These are phyloP conservation scores for Mucor piriformis DNA, from an alignment of 371 early-diverging fungal species.

Conservation along the genomic window DNA sequence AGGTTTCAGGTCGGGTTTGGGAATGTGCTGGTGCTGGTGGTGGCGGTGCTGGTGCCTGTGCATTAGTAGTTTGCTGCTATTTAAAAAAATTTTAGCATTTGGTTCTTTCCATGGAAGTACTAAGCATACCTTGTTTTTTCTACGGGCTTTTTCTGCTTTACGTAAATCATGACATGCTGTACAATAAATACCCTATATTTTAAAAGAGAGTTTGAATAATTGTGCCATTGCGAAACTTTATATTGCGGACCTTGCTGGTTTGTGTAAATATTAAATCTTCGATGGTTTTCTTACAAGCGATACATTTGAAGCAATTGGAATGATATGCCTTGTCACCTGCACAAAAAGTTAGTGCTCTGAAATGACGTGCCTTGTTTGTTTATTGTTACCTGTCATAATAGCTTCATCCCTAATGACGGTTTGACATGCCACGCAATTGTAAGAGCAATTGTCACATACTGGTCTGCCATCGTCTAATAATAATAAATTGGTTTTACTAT, in stretches of 20 bases:
- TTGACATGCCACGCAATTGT: slow-evolving; percentile 77
- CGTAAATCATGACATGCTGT: slow-evolving; percentile 44
- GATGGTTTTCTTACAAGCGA: slow-evolving; percentile 69
- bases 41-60: not conserved
- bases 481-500: slow-evolving; percentile 73
- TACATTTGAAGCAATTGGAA: slow-evolving; percentile 79
- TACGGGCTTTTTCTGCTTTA: slow-evolving; percentile 31
- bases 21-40: not conserved
- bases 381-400: slow-evolving; percentile 71
- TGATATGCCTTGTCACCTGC: slow-evolving; percentile 82
- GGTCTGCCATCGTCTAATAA: slow-evolving; percentile 80
- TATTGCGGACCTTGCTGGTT: slow-evolving; percentile 64
- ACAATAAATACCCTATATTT: slow-evolving; percentile 48
- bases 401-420: slow-evolving; percentile 84
- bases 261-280: slow-evolving; percentile 82
- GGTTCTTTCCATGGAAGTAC: not conserved
- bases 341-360: not conserved
- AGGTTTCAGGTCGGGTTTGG: not conserved
- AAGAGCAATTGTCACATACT: slow-evolving; percentile 86
- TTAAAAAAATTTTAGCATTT: no score
- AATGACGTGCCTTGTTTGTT: not conserved
- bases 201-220: not conserved
- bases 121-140: slow-evolving; percentile 27
- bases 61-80: no score
- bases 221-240: no score